Evolutionary conservation across 495 filamentous ascomycete species (phyloP), one percentile per base, ranked within the genome.

Genomic region (Durotheca rogersii): DNA sequence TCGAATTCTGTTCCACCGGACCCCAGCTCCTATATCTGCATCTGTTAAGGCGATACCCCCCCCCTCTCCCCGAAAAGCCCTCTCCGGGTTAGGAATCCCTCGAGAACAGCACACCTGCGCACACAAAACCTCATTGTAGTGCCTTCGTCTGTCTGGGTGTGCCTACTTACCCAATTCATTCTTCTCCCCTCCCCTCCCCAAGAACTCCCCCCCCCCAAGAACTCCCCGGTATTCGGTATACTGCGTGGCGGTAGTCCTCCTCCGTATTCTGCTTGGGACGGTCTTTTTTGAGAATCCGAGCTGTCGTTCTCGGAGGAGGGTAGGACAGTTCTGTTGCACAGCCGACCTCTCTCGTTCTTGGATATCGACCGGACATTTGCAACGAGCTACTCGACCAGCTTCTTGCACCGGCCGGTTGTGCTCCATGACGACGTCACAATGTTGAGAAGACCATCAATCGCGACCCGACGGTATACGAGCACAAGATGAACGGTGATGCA

Each of bases 401-500:
- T 41, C 32, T 52, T 40, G 17, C n/a, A 36, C 43, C 35, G 45
- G 12, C 50, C 35, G 32, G 48, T 51, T 53, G 47, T 53, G 53
- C 53, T 56, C 48, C 47, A 66, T 61, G 62, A 58, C 60, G 62
- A 56, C 62, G 62, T 61, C 62, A 66, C 61, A 58, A 66, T 61
- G 56, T 62, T 57, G 52, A 59, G 38, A 53, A 55, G 55, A 60
- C 50, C 54, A 29, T 55, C 47, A 56, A 56, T 53, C 49, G 56
- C 55, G 43, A 60, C 39, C 49, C 57, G 54, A 58, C 56, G 53
- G 60, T 63, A 66, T 58, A 56, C 53, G 60, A 66, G 51, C 60
- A 63, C 62, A 66, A 63, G 60, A 84, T 85, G 81, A 83, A 78
- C 66, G 74, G 77, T 63, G 81, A 84, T 70, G 75, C 74, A 43